Base-by-base conservation (phyloP, 768 basidiomycete species). In the Tulasnella sp. region DNA sequence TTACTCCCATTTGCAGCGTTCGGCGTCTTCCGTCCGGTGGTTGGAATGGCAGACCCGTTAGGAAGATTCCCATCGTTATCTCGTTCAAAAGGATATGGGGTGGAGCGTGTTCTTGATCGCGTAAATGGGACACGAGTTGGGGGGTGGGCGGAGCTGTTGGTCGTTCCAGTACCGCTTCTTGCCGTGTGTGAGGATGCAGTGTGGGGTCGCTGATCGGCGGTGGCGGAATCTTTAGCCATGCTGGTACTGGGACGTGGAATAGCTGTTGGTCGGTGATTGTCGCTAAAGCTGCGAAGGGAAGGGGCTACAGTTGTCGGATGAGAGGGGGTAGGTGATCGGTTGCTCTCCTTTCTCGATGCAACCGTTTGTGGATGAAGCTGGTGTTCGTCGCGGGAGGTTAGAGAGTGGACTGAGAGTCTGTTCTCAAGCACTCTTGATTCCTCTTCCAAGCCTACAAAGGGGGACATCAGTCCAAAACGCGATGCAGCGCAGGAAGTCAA, bases 391-490 rank as follows among this genome's bases (percentile, higher is more conserved):
- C 63, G 14, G 81, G 81, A 23, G 76, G 76, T 71, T 34, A 84
- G 73, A 52, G 86, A 86, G 25, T 83, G 74, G 59, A 82, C 78
- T 34, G 86, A 88, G 67, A 89, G 78, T 59, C 86, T 81, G 61
- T 78, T 81, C 31, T 86, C 73, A 52, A 91, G 74, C n/a, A 79
- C 79, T 35, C 81, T 76, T 64, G 86, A 87, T 72, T 91, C 88
- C 60, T 72, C 76, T 70, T 90, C 81, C 17, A 91, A 77, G 56
- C 88, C 88, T 91, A 64, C 12, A 59, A 8, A 51, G 57, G 19
- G 48, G 6, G 27, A 21, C 54, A 59, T 40, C 46, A 56, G 46
- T 56, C 14, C 54, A 23, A 61, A 60, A 45, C 31, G 34, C 42
- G 32, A 42, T 32, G 50, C 46, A 57, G 15, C 34, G 51, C 14